These are phyloP conservation scores for Mrakiaceae sp. DNA, from an alignment of 1,284 basidiomycete genomes.

Conservation along the genomic window DNA sequence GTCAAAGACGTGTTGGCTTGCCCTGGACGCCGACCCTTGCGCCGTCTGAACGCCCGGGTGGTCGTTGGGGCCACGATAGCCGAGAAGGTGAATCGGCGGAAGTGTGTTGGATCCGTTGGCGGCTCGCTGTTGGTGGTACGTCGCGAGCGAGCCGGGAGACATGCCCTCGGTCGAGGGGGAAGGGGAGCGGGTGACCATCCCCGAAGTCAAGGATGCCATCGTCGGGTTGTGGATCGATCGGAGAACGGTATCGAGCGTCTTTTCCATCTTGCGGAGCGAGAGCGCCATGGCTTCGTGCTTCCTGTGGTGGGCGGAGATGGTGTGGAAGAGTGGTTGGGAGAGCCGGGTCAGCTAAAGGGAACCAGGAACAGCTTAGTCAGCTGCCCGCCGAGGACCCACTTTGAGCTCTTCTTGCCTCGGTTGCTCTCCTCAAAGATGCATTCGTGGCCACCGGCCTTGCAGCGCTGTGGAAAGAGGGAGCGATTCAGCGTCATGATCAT, in stretches of 20 bases:
- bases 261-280: conserved; percentile 85
- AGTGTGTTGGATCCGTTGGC: neutral
- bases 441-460: conserved; percentile 58
- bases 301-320: conserved; percentile 38
- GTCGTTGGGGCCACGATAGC: neutral
- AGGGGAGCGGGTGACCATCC: conserved; percentile 67
- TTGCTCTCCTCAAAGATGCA: conserved; percentile 93
- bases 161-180: conserved; percentile 41
- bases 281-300: conserved; percentile 78
- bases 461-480: conserved; percentile 26
- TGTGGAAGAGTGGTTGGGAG: neutral
- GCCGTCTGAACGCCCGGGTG: neutral
- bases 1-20: neutral
- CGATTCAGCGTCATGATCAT: conserved; percentile 3
- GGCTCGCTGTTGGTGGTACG: conserved; percentile 32
- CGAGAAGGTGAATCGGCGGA: neutral
- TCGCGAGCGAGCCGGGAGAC: too few relatives aligned
- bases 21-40: neutral
- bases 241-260: conserved; percentile 75
- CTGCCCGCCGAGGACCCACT: conserved; percentile 43
- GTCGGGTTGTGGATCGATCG: conserved; percentile 70
- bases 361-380: neutral
- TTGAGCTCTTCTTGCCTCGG: conserved; percentile 78
- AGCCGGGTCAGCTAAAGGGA: too few relatives aligned
- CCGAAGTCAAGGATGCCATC: conserved; percentile 46